phyloP scores from a whole-genome alignment of 179 eudicot species.

The Patellifolia procumbens region DNA sequence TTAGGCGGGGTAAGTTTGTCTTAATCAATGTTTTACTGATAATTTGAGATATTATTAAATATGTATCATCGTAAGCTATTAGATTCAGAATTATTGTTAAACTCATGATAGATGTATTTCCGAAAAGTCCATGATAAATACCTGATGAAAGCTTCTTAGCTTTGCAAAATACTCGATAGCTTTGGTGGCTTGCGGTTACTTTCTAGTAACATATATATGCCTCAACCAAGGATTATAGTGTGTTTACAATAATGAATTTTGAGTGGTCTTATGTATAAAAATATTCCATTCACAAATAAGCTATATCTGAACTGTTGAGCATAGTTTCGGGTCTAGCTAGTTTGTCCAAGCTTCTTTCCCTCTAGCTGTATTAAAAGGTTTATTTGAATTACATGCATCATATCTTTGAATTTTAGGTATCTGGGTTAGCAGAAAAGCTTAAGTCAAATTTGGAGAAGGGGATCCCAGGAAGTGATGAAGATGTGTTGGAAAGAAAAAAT shows the following conservation, averaged over 20 bases:
- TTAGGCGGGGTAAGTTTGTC: conserved; percentile 58
- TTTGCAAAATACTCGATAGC: background rate
- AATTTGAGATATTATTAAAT: too few relatives aligned
- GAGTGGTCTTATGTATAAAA: background rate
- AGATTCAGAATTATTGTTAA: background rate
- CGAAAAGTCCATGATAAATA: background rate
- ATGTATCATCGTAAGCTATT: background rate
- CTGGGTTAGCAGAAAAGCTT: conserved; percentile 56
- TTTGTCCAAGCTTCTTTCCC: background rate
- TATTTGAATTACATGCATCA: background rate
- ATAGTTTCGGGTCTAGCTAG: background rate
- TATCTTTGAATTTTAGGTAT: conserved; percentile 43
- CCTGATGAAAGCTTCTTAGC: background rate
- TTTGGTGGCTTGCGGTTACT: background rate
- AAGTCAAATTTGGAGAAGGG: conserved; percentile 73
- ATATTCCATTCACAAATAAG: background rate
- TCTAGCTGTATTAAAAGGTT: background rate
- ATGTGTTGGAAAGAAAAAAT: conserved; percentile 54
- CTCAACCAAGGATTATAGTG: background rate
- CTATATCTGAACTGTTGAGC: background rate
- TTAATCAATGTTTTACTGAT: background rate
- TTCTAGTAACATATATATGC: too few relatives aligned
- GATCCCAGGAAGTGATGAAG: conserved; percentile 62
- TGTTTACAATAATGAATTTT: background rate
- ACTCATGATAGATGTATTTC: too few relatives aligned